phyloP scores from a whole-genome alignment of 2,329 filamentous ascomycete species.

The Orbilia ellipsospora region DNA sequence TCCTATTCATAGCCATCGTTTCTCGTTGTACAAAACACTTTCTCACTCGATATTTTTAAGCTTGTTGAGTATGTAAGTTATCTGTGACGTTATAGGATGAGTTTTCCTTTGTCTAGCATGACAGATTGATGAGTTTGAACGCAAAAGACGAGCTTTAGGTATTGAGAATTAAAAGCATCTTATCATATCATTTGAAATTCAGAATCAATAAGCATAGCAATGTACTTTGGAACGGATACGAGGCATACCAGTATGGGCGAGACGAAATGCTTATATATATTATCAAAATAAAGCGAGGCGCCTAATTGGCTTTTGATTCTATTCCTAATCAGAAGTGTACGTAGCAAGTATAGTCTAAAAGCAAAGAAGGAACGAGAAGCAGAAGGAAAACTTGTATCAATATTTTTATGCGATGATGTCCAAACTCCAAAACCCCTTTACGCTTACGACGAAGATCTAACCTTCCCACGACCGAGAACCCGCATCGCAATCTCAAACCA shows the following conservation, averaged over 20 bases:
- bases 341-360: no score
- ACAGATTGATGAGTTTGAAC: conserved; percentile 12
- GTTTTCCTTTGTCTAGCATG: background rate
- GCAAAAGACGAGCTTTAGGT: background rate
- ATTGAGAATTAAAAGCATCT: background rate
- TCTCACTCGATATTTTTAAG: background rate
- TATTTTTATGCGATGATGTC: no score
- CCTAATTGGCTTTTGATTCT: no score
- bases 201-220: no score
- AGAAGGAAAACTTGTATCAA: no score
- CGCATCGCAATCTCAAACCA: conserved; percentile 50
- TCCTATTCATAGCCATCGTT: background rate
- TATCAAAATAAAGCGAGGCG: no score
- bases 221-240: no score
- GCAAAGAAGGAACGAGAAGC: no score
- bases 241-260: no score
- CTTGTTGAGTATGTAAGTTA: conserved; percentile 24
- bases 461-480: conserved; percentile 39
- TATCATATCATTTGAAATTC: no score
- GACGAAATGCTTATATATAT: no score
- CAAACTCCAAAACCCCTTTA: background rate
- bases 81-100: background rate
- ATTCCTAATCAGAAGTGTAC: no score
- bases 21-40: background rate
- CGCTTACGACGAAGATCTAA: conserved; percentile 10